Evolutionary conservation across 306 rosid genomes (phyloP).

Genomic region (Citrullus mucosospermus): DNA sequence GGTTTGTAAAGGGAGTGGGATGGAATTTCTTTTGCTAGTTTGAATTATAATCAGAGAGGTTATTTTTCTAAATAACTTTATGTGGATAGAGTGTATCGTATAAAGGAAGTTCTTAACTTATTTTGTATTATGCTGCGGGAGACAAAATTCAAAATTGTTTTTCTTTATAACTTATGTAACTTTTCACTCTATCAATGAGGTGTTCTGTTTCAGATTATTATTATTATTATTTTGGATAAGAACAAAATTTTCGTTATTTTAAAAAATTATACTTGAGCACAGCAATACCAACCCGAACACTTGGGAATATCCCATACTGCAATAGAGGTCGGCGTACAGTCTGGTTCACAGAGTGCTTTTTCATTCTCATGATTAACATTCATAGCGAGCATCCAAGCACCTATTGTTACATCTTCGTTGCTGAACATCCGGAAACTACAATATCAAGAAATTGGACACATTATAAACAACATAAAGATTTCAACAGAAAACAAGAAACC

Average conservation of each 20-base stretch:
- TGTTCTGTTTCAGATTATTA: neutral
- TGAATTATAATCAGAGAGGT: neutral
- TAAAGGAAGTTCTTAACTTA: neutral
- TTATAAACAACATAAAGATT: slow-evolving; percentile 7
- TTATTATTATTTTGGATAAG: too few relatives aligned
- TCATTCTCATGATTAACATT: slow-evolving; percentile 84
- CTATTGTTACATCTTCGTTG: slow-evolving; percentile 97
- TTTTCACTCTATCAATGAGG: neutral
- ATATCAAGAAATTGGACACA: neutral
- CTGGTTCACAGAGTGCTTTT: slow-evolving; percentile 48
- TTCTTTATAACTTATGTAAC: neutral
- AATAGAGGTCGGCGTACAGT: slow-evolving; percentile 61
- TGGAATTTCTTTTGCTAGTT: neutral
- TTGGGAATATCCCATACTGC: slow-evolving; percentile 99
- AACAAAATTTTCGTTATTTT: neutral
- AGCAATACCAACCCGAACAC: slow-evolving; percentile 72
- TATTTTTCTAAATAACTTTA: neutral
- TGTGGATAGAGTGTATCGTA: neutral
- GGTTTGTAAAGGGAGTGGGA: neutral
- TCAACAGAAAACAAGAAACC: neutral
- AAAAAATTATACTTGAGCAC: neutral
- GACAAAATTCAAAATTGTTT: neutral
- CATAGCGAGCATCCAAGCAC: slow-evolving; percentile 99
- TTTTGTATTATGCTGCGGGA: neutral
- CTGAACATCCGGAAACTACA: slow-evolving; percentile 96